Percentiles rank a stretch among this genome's conserved stretches.
These are phyloP conservation scores for Eucalyptus tenuipes DNA, from an alignment of 345 rosid species.

Conservation along the genomic window DNA sequence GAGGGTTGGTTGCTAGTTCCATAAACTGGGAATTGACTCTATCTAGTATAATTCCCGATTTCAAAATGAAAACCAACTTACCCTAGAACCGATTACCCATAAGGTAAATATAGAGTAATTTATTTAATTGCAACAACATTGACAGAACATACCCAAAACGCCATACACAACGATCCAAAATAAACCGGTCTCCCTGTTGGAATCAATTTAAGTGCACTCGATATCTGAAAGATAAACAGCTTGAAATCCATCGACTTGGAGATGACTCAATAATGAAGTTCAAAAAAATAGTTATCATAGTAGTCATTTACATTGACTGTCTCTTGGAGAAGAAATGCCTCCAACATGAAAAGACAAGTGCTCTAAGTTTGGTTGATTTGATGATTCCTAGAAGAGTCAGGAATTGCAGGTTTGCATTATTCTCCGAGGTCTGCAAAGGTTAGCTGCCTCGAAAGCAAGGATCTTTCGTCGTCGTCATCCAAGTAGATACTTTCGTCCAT, in stretches of 20 bases:
- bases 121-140: not conserved
- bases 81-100: not conserved
- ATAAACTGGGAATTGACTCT: not conserved
- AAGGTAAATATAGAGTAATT: not conserved
- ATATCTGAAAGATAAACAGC: not conserved
- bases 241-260: not conserved
- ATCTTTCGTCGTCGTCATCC: not conserved
- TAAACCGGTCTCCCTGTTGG: not conserved
- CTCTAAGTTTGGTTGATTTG: not conserved
- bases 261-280: no score
- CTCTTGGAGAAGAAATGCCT: not conserved
- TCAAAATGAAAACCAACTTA: not conserved
- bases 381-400: not conserved
- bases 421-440: constrained; percentile 11
- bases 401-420: not conserved
- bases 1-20: not conserved
- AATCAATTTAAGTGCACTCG: not conserved
- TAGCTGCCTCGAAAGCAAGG: constrained; percentile 19
- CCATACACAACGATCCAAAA: not conserved
- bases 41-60: not conserved
- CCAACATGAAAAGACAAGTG: not conserved
- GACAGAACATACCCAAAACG: not conserved
- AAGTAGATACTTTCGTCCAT: constrained; percentile 8
- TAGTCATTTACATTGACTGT: not conserved
- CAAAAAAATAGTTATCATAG: not conserved